phyloP scores from a whole-genome alignment of 2,329 filamentous ascomycete species.

The Trichoderma sp. region DNA sequence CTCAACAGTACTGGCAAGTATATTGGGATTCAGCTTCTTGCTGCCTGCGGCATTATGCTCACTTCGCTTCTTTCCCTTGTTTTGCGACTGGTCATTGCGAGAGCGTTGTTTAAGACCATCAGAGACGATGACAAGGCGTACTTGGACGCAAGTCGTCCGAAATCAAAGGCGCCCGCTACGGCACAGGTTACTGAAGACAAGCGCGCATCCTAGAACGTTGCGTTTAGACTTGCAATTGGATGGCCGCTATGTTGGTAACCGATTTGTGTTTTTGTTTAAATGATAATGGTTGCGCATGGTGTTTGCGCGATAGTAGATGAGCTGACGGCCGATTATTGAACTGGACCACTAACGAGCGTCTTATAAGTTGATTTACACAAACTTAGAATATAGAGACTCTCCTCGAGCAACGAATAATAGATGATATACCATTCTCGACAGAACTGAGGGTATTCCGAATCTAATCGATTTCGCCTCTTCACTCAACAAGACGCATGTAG shows the following conservation, averaged over 20 bases:
- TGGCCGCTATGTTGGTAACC: not conserved
- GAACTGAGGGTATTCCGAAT: not conserved
- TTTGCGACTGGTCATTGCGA: conserved; percentile 25
- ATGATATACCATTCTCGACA: not conserved
- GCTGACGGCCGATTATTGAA: not conserved
- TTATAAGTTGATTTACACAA: not conserved
- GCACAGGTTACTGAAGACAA: not conserved
- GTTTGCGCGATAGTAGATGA: not conserved
- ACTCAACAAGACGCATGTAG: not conserved
- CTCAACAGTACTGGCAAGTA: conserved; percentile 28
- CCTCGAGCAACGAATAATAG: not conserved
- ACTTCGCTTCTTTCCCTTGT: conserved; percentile 26
- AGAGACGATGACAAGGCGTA: conserved; percentile 20
- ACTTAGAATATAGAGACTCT: not conserved
- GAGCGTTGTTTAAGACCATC: conserved; percentile 15
- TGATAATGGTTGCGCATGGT: not conserved
- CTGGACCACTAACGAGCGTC: not conserved
- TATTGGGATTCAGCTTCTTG: conserved; percentile 30
- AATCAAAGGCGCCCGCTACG: not conserved
- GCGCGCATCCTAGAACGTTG: not conserved
- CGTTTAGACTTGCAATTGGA: not conserved
- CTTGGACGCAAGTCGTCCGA: not conserved
- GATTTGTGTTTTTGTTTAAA: not conserved
- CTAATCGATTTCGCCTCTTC: not conserved
- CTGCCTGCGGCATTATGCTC: conserved; percentile 28